Base-by-base conservation (phyloP, 768 basidiomycete genomes). In the Symmetrospora coprosmae region DNA sequence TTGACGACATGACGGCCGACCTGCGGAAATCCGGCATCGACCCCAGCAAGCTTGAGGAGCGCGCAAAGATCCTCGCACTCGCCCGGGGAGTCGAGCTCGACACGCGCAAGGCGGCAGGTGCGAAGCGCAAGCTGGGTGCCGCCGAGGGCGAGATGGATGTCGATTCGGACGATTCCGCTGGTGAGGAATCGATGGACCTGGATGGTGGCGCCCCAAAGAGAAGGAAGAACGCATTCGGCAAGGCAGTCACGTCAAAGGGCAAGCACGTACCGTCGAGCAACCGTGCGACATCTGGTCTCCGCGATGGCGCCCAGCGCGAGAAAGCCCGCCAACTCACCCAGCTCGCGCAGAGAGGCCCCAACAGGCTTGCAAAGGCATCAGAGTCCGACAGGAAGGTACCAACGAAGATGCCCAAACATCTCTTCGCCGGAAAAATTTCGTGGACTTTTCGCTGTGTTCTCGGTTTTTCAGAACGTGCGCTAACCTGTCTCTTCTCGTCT, bases 21-120 rank as follows among this genome's bases (percentile, higher is more conserved):
- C 73, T 97, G 72, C 85, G 84, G n/a, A 81, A 82, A 67, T 87
- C 86, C 16, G 94, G 94, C 0, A 78, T 87, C 65, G 86, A 99
- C 71, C 85, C 94, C 4, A 84, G 83, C 65, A 79, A 79, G 49
- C 82, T 99, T 66, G 80, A 89, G 72, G 86, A 87, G 63, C 83
- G 91, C n/a, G 94, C 90, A 5, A 79, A 79, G 68, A 77, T 83
- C 69, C 73, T 97, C 41, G 86, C 85, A 31, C 88, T 88, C 73
- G 71, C 81, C 25, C 79, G 79, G 62, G 72, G 73, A 1, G 30
- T 71, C 14, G 33, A 71, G 25, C 71, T 69, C 38, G 38, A 68
- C 59, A 71, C 72, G 66, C n/a, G n/a, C n/a, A 69, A 73, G 65
- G 67, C 64, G 38, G 74, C 76, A 45, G 81, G 86, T 76, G 78